phyloP scores from a whole-genome alignment of 768 basidiomycete species.

The Cystobasidium onofrii region DNA sequence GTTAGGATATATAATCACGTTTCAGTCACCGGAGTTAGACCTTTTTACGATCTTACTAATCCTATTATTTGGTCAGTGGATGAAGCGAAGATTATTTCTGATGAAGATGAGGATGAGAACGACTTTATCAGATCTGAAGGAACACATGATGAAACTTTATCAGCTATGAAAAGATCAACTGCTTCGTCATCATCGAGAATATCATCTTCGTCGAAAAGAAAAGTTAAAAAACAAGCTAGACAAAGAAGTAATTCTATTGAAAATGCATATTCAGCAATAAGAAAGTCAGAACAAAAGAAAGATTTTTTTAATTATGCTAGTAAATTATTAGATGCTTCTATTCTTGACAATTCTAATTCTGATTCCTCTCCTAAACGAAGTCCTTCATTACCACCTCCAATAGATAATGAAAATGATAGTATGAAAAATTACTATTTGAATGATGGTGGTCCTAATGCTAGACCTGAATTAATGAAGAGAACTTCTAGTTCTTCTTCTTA shows the following conservation, averaged over 20 bases:
- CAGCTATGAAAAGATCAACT: background rate
- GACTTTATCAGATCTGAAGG: background rate
- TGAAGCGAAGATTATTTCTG: slow-evolving; percentile 41
- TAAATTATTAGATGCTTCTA: slow-evolving; percentile 43
- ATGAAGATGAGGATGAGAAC: background rate
- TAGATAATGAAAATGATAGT: background rate
- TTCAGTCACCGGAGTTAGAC: slow-evolving; percentile 54
- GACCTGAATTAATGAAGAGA: slow-evolving; percentile 29
- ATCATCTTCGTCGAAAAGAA: background rate
- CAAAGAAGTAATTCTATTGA: slow-evolving; percentile 16
- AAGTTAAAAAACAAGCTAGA: background rate
- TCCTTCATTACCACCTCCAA: slow-evolving; percentile 14
- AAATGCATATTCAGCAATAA: slow-evolving; percentile 10
- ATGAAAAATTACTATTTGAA: background rate
- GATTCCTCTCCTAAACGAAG: background rate
- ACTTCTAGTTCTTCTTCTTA: background rate
- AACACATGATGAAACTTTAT: background rate
- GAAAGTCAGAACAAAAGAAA: slow-evolving; percentile 18
- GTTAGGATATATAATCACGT: slow-evolving; percentile 85
- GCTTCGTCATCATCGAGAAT: background rate
- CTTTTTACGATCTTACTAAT: slow-evolving; percentile 75
- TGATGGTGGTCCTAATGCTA: slow-evolving; percentile 22
- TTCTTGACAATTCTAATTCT: background rate
- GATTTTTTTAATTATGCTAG: slow-evolving; percentile 44
- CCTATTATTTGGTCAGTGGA: slow-evolving; percentile 54